Percentiles rank a stretch among this genome's conserved stretches.
Evolutionary conservation across 2,329 filamentous ascomycete species (phyloP).

Genomic region (Colletotrichum somersetense): DNA sequence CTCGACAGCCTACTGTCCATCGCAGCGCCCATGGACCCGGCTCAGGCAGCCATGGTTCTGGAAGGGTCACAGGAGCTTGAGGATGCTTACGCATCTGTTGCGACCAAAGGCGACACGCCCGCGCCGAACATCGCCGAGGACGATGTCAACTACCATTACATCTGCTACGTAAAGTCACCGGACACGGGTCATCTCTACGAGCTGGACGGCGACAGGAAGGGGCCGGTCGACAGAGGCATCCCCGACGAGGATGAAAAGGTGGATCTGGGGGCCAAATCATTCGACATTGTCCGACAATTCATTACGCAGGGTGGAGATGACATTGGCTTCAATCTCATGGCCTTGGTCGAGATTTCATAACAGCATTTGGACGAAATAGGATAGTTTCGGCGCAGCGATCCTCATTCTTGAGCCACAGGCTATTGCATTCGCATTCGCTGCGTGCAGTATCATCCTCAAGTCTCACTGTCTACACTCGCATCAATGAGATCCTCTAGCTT

Average conservation of each 20-base stretch:
- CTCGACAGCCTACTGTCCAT: constrained; percentile 71
- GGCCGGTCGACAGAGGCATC: constrained; percentile 67
- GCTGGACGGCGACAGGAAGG: constrained; percentile 76
- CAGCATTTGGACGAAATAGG: neutral
- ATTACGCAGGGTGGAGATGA: constrained; percentile 47
- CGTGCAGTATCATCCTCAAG: neutral
- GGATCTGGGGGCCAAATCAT: constrained; percentile 68
- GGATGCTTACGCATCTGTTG: constrained; percentile 72
- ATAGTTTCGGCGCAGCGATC: neutral
- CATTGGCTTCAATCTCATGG: constrained; percentile 50
- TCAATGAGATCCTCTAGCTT: constrained; percentile 21
- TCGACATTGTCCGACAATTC: constrained; percentile 61
- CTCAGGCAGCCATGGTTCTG: constrained; percentile 69
- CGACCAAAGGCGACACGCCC: constrained; percentile 70
- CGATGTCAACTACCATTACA: constrained; percentile 77
- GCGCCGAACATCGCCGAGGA: constrained; percentile 71
- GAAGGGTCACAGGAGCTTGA: constrained; percentile 76
- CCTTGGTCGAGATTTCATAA: constrained; percentile 44
- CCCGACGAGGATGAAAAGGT: constrained; percentile 55
- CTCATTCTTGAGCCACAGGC: too few relatives aligned
- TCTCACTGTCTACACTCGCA: neutral
- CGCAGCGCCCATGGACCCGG: constrained; percentile 68
- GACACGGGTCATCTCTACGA: constrained; percentile 72
- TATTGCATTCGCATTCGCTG: neutral
- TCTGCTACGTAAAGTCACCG: constrained; percentile 74